These are phyloP conservation scores for Ambrosiella beaveri DNA, from an alignment of 2,329 filamentous ascomycete species.

Conservation along the genomic window DNA sequence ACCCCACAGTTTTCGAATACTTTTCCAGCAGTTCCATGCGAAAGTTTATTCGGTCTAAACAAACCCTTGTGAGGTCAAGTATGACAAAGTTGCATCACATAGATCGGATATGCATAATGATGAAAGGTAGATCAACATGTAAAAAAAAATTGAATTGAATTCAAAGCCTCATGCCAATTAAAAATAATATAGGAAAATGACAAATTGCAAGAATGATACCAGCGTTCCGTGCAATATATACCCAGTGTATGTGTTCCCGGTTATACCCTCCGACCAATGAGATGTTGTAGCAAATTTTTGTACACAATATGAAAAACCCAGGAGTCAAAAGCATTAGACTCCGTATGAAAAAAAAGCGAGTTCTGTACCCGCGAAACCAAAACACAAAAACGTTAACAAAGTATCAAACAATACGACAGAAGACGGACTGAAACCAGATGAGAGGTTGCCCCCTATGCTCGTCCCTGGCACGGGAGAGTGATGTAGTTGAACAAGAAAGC, in stretches of 20 bases:
- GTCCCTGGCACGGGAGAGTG: not conserved
- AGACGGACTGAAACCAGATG: not conserved
- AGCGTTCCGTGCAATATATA: not conserved
- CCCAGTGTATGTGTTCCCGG: not conserved
- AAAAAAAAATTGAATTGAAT: not conserved
- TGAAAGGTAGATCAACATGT: not conserved
- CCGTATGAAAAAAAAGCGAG: not conserved
- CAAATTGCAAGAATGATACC: not conserved
- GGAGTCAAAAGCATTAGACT: not conserved
- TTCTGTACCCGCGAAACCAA: not conserved
- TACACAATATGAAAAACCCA: not conserved
- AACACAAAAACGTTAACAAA: not conserved
- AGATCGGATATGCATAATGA: not conserved
- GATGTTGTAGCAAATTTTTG: not conserved
- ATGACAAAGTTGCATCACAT: too few species aligned
- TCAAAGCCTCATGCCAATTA: not conserved
- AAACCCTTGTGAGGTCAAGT: too few species aligned
- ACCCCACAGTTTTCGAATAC: too few species aligned
- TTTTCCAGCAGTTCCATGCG: too few species aligned
- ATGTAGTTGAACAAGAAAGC: not conserved
- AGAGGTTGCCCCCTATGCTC: slow-evolving; percentile 1
- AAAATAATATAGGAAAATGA: not conserved
- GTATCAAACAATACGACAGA: not conserved
- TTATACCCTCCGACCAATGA: not conserved
- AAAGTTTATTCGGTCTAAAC: too few species aligned